These are phyloP conservation scores for Acacia concinna DNA, from an alignment of 331 rosid genomes.

Conservation along the genomic window DNA sequence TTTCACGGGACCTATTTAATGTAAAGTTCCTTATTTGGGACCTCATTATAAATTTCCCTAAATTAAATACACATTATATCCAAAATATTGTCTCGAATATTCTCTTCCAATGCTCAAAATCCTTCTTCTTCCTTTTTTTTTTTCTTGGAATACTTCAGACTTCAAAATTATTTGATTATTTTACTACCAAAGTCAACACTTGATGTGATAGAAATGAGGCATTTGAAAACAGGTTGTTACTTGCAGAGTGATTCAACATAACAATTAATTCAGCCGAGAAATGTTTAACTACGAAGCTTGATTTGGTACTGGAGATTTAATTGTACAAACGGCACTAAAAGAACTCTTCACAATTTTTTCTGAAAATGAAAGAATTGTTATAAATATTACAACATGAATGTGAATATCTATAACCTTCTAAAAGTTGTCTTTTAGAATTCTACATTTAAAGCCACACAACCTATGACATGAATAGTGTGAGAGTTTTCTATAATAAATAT, in stretches of 20 bases:
- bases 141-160: background rate
- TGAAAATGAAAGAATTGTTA: background rate
- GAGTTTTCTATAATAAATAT: no score
- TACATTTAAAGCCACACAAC: no score
- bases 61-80: background rate
- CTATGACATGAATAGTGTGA: no score
- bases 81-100: background rate
- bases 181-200: background rate
- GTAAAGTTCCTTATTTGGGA: no score
- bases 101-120: background rate
- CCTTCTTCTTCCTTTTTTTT: background rate
- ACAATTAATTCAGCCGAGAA: background rate
- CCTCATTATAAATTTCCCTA: no score
- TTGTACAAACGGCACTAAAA: background rate
- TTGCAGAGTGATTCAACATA: background rate
- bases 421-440: no score
- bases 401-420: no score
- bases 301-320: background rate
- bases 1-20: no score
- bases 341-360: background rate
- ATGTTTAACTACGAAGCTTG: background rate
- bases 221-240: no score
- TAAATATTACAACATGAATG: no score
- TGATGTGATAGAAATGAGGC: no score
- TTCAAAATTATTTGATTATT: background rate